Evolutionary conservation across 106 monocot species (phyloP).

Genomic region (Apostasia ramifera): DNA sequence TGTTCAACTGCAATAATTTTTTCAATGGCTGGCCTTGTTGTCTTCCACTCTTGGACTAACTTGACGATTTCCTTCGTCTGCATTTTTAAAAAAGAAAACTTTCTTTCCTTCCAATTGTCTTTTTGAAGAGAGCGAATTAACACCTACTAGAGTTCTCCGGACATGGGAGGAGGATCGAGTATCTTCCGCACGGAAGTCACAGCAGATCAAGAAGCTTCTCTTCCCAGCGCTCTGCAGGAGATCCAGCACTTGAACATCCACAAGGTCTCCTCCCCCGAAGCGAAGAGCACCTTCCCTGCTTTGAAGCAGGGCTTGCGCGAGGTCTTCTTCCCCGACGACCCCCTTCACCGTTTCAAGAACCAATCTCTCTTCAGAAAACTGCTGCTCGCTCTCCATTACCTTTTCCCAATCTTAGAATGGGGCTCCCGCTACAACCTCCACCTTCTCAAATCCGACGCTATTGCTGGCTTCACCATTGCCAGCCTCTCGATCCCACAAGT

Average conservation of each 20-base stretch:
- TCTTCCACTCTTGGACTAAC: too few relatives aligned
- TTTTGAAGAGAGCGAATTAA: too few relatives aligned
- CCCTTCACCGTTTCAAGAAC: slow-evolving; percentile 70
- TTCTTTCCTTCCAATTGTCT: too few relatives aligned
- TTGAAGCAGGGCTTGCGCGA: slow-evolving; percentile 51
- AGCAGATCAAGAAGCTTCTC: slow-evolving; percentile 26
- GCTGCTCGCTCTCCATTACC: slow-evolving; percentile 49
- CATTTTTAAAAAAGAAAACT: too few relatives aligned
- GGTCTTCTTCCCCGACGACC: slow-evolving; percentile 68
- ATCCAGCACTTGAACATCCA: slow-evolving; percentile 34
- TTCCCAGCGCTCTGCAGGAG: slow-evolving; percentile 1
- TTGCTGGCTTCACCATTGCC: slow-evolving; percentile 86
- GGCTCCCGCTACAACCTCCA: slow-evolving; percentile 55
- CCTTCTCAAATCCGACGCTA: slow-evolving; percentile 50
- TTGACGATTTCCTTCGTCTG: too few relatives aligned
- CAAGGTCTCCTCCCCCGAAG: slow-evolving; percentile 51
- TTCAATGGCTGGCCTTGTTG: too few relatives aligned
- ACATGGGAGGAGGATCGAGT: slow-evolving; percentile 36
- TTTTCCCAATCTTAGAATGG: slow-evolving; percentile 82
- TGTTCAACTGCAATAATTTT: too few relatives aligned
- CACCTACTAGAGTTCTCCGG: too few relatives aligned
- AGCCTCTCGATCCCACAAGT: slow-evolving; percentile 80
- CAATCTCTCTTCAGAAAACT: slow-evolving; percentile 34
- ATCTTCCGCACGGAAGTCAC: slow-evolving; percentile 26
- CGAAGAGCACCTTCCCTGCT: slow-evolving; percentile 27